Conservation (phyloP, 2,329 filamentous ascomycete species). For the Helotiales sp. region DNA sequence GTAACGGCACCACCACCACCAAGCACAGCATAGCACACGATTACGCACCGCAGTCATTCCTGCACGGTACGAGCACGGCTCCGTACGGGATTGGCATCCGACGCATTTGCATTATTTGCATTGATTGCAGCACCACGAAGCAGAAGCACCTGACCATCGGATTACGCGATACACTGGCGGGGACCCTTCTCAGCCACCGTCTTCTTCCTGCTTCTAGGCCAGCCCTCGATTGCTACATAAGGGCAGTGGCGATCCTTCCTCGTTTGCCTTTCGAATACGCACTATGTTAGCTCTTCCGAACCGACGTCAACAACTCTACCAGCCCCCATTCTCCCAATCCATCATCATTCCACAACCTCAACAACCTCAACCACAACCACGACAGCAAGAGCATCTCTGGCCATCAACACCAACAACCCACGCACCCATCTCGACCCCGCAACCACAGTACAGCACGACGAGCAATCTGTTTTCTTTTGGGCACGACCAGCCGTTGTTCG, state of each 20-base stretch:
- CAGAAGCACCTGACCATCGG: slow-evolving; percentile 11
- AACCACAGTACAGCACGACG: slow-evolving; percentile 18
- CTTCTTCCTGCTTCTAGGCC: slow-evolving; percentile 4
- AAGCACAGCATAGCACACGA: no score
- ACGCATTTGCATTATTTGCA: not conserved
- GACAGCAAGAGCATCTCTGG: slow-evolving; percentile 16
- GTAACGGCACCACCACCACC: no score
- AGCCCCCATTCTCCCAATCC: slow-evolving; percentile 4
- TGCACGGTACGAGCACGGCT: not conserved
- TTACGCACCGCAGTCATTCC: no score
- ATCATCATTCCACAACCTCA: slow-evolving; percentile 15
- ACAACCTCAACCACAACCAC: no score
- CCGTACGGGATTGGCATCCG: not conserved
- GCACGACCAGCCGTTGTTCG: slow-evolving; percentile 28
- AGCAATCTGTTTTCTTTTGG: slow-evolving; percentile 25
- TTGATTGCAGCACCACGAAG: no score
- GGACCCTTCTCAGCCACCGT: slow-evolving; percentile 8
- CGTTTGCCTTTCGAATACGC: not conserved
- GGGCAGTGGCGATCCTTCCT: slow-evolving; percentile 9
- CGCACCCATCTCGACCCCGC: slow-evolving; percentile 18
- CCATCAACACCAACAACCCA: slow-evolving; percentile 9
- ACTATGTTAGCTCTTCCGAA: slow-evolving; percentile 18
- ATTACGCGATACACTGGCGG: slow-evolving; percentile 17
- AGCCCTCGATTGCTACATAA: slow-evolving; percentile 9
- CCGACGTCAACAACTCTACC: slow-evolving; percentile 11